These are phyloP conservation scores for Chiua virens DNA, from an alignment of 768 basidiomycete species.

Conservation along the genomic window DNA sequence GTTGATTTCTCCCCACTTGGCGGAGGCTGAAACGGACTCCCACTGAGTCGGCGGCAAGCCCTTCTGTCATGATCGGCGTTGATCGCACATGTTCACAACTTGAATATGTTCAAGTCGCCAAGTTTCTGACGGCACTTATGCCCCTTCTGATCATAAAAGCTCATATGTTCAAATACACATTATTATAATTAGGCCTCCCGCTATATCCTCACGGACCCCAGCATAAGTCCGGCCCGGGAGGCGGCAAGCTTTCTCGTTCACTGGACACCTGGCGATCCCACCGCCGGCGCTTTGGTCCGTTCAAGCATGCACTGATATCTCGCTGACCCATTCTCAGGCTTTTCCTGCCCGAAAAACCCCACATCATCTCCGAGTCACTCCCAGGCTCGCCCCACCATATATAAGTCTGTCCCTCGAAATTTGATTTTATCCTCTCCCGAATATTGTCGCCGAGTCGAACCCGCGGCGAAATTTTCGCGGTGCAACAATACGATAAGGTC, in stretches of 20 bases:
- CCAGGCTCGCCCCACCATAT: slow-evolving; percentile 15
- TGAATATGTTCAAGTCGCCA: no score
- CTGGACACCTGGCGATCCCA: not conserved
- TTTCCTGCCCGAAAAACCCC: not conserved
- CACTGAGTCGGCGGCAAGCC: no score
- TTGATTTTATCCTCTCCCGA: slow-evolving; percentile 1
- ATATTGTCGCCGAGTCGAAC: not conserved
- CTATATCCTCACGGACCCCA: slow-evolving; percentile 1
- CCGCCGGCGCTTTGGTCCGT: not conserved
- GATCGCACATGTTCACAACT: no score
- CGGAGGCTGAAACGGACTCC: no score
- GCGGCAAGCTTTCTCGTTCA: not conserved
- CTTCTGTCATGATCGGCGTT: no score
- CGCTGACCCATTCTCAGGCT: not conserved
- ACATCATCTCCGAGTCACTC: slow-evolving; percentile 7
- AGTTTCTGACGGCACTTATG: no score
- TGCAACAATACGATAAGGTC: not conserved
- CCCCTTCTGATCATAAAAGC: no score
- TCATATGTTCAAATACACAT: no score
- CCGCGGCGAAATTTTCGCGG: not conserved
- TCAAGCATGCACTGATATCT: not conserved
- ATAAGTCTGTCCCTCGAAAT: slow-evolving; percentile 2
- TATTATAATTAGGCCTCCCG: not conserved
- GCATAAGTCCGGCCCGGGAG: not conserved
- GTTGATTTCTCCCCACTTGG: no score